Evolutionary conservation across 257 asterid genomes (phyloP).

Genomic region (Gentiana straminea): DNA sequence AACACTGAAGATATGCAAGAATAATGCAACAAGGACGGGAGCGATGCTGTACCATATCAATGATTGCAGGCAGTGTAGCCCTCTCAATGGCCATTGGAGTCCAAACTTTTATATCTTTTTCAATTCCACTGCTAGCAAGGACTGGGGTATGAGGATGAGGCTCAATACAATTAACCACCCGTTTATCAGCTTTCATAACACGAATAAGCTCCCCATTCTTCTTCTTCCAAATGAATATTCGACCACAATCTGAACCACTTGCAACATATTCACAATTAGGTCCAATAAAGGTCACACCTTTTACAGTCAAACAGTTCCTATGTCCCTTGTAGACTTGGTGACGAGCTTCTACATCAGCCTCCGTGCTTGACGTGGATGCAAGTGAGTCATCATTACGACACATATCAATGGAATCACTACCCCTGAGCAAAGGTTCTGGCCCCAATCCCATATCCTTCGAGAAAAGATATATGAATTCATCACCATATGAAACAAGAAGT

Average conservation of each 20-base stretch:
- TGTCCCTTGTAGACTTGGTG: constrained; percentile 82
- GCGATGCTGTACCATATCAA: constrained; percentile 40
- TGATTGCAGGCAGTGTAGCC: constrained; percentile 50
- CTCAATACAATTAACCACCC: constrained; percentile 66
- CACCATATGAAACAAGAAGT: constrained; percentile 72
- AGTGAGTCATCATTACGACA: constrained; percentile 16
- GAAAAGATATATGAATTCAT: constrained; percentile 67
- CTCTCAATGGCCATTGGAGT: constrained; percentile 55
- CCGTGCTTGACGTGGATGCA: constrained; percentile 19
- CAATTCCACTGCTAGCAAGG: constrained; percentile 81
- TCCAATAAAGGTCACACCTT: constrained; percentile 74
- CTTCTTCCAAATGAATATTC: constrained; percentile 83
- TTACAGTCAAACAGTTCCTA: constrained; percentile 55
- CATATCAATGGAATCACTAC: constrained; percentile 26
- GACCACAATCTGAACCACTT: constrained; percentile 89
- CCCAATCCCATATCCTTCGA: constrained; percentile 56
- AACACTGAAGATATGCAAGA: no score
- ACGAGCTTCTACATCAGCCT: constrained; percentile 19
- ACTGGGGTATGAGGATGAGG: constrained; percentile 69
- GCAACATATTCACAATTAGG: constrained; percentile 75
- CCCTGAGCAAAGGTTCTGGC: constrained; percentile 27
- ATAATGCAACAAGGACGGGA: background rate
- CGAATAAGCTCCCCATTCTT: constrained; percentile 68
- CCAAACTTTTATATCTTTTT: constrained; percentile 70
- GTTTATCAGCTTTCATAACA: constrained; percentile 70